A percentile compares a stretch with the other conserved stretches of the same genome.
These are phyloP conservation scores for Botrytis paeoniae DNA, from an alignment of 2,329 filamentous ascomycete species.

Conservation along the genomic window DNA sequence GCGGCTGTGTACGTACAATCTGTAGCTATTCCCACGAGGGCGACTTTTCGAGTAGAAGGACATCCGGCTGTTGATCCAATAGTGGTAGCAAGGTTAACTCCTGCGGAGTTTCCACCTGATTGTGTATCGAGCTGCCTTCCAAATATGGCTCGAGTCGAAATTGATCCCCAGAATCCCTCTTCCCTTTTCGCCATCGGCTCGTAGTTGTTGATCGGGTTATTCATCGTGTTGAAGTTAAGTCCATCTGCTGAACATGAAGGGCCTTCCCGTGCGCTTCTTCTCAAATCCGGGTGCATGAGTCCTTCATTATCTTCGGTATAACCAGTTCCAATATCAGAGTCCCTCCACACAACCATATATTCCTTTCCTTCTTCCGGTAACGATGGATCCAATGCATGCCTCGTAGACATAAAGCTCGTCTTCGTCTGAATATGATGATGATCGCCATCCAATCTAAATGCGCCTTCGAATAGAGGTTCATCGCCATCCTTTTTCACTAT, in stretches of 20 bases:
- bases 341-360: slow-evolving; percentile 86
- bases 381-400: slow-evolving; percentile 67
- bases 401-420: slow-evolving; percentile 70
- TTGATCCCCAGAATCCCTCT: slow-evolving; percentile 54
- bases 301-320: slow-evolving; percentile 43
- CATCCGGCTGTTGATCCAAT: slow-evolving; percentile 86
- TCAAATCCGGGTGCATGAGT: slow-evolving; percentile 47
- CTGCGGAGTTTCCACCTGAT: slow-evolving; percentile 71
- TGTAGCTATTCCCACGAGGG: slow-evolving; percentile 85
- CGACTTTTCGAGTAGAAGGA: slow-evolving; percentile 84
- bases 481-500: slow-evolving; percentile 73
- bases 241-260: slow-evolving; percentile 68
- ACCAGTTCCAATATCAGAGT: slow-evolving; percentile 69
- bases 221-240: slow-evolving; percentile 75
- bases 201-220: slow-evolving; percentile 61
- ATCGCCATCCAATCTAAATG: slow-evolving; percentile 76
- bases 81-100: slow-evolving; percentile 71
- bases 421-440: slow-evolving; percentile 83
- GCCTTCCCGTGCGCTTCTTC: slow-evolving; percentile 34
- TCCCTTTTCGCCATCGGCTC: slow-evolving; percentile 45
- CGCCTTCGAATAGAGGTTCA: slow-evolving; percentile 82
- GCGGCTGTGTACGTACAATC: slow-evolving; percentile 82
- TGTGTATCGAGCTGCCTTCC: slow-evolving; percentile 70
- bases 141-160: slow-evolving; percentile 64
- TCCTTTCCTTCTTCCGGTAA: slow-evolving; percentile 55